Base-by-base conservation (phyloP, 2,329 filamentous ascomycete genomes). In the Aureobasidium sp. region DNA sequence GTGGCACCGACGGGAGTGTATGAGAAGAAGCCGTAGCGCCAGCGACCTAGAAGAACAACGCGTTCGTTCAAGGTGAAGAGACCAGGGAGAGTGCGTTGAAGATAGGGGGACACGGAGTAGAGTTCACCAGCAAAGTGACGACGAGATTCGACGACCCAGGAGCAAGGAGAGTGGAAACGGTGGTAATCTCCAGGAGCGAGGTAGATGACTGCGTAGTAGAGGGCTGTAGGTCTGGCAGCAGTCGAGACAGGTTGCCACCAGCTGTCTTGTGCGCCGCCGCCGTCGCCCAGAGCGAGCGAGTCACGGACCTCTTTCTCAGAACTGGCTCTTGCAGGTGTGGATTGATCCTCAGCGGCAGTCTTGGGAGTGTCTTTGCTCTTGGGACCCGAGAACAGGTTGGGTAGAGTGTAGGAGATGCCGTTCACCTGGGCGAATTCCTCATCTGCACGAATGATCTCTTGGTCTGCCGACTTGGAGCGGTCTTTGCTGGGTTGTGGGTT, bases 41-140 rank as follows among this genome's bases (percentile, higher is more conserved):
- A 99, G 63, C 92, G 84, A 20, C 94, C 94, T 1, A 99, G 82
- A 0, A 99, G 84, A 1, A 96, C 94, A 27, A 99, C 91, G 61
- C 94, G 87, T 77, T 99, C 94, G 75, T 99, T 99, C 24, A 99
- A 81, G 0, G 93, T 97, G 78, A 99, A 99, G 0, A 99, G 84
- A 1, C 93, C 93, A 0, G 94, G 94, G 0, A 99, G 82, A 0
- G 90, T 96, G 67, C 90, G 88, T 74, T 97, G 92, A 13, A 99
- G 83, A 75, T 97, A 99, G 0, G 94, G 94, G 0, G 91, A 96
- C 5, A 99, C 94, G 60, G 88, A 93, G 80, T 90, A 99, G 9
- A 99, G 82, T 75, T 99, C 95, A 63, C 94, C 94, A 0, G 94
- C 92, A 72, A 99, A 99, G 78, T 99, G 94, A n/a, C 94, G 89